Percentiles rank a stretch among this genome's conserved stretches.
Conservation (phyloP, 2,329 filamentous ascomycete species). For the Chaetomiaceae sp. region DNA sequence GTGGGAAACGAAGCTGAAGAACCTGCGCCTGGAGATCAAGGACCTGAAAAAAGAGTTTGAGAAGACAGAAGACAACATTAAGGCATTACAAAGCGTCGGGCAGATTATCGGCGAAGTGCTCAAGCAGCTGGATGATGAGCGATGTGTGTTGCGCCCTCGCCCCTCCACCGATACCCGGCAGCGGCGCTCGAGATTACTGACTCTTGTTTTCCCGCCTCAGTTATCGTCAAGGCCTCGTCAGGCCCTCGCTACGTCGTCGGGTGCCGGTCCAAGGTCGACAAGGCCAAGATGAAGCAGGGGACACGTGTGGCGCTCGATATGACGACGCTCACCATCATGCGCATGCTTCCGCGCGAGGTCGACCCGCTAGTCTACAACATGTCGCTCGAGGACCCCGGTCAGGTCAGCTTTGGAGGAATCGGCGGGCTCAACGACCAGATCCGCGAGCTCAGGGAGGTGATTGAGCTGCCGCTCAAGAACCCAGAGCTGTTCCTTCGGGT, state of each 20-base stretch:
- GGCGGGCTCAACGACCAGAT: slow-evolving; percentile 98
- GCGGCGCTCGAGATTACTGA: too few species aligned
- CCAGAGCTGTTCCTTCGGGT: slow-evolving; percentile 95
- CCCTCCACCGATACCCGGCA: neutral
- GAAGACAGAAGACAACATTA: slow-evolving; percentile 98
- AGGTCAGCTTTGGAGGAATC: slow-evolving; percentile 96
- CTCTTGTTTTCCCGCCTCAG: too few species aligned
- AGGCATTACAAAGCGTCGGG: slow-evolving; percentile 95
- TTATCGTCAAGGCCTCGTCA: slow-evolving; percentile 97
- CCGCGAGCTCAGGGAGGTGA: slow-evolving; percentile 92
- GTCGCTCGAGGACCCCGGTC: slow-evolving; percentile 95
- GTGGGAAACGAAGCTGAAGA: slow-evolving; percentile 97
- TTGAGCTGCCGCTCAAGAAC: slow-evolving; percentile 96
- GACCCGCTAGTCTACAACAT: slow-evolving; percentile 99
- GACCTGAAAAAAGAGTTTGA: slow-evolving; percentile 92
- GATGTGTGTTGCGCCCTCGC: slow-evolving; percentile 62
- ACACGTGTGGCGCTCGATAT: slow-evolving; percentile 97
- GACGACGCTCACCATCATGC: slow-evolving; percentile 99
- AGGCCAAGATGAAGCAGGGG: slow-evolving; percentile 94
- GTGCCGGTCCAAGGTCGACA: slow-evolving; percentile 97
- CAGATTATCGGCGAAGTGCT: slow-evolving; percentile 99
- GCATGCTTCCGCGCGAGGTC: slow-evolving; percentile 97
- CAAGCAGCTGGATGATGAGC: slow-evolving; percentile 97
- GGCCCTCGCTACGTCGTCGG: slow-evolving; percentile 97
- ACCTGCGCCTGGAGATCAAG: slow-evolving; percentile 91